A percentile compares a stretch with the other conserved stretches of the same genome.
These are phyloP conservation scores for Cryptosporidium sp. DNA, from an alignment of 169 alveolate genomes.

Conservation along the genomic window DNA sequence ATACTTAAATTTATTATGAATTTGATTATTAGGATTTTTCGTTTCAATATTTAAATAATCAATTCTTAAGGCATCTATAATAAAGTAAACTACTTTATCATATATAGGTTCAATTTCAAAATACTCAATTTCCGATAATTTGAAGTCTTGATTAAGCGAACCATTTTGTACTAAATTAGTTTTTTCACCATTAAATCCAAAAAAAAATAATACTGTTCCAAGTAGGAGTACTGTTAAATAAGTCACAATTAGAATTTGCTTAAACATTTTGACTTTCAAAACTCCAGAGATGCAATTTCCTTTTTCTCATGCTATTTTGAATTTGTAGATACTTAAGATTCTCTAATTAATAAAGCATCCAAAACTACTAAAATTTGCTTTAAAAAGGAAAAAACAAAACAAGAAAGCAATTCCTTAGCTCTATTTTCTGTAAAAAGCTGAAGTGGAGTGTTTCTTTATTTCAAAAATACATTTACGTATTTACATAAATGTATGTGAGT, in stretches of 20 bases:
- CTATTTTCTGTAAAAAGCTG: no score
- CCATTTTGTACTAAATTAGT: neutral
- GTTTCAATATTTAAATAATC: slow-evolving; percentile 38
- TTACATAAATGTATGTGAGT: neutral
- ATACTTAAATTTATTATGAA: slow-evolving; percentile 19
- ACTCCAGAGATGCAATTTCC: neutral
- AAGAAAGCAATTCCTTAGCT: neutral
- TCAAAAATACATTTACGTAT: no score
- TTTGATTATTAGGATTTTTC: neutral
- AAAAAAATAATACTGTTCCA: slow-evolving; percentile 11
- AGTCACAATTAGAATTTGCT: neutral
- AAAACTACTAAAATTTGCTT: neutral
- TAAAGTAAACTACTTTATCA: slow-evolving; percentile 10
- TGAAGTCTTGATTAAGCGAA: neutral
- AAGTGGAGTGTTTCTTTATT: no score
- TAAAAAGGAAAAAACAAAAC: neutral
- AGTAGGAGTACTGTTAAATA: slow-evolving; percentile 7
- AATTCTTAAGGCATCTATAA: slow-evolving; percentile 49
- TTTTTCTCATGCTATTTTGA: neutral
- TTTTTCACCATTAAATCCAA: slow-evolving; percentile 27
- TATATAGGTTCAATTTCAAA: slow-evolving; percentile 40
- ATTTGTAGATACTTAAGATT: neutral
- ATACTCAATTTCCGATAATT: neutral
- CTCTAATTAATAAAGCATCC: neutral
- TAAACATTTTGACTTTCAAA: neutral